Evolutionary conservation across 352 stramenopile species (phyloP).

Genomic region (Pythium coloratum): DNA sequence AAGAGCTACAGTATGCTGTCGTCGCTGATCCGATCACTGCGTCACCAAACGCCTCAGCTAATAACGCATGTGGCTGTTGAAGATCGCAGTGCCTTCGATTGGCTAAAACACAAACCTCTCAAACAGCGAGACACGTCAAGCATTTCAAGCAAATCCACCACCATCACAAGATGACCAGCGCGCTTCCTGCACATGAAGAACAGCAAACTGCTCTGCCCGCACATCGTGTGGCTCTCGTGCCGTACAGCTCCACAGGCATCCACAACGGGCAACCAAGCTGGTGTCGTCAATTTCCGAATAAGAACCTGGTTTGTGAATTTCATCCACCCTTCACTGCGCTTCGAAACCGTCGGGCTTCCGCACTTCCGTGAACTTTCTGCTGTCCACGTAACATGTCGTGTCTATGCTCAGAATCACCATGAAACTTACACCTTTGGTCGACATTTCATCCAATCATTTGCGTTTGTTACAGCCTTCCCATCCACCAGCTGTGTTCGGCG

Average conservation of each 20-base stretch:
- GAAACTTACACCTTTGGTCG: conserved; percentile 9
- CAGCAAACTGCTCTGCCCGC: background rate
- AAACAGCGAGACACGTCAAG: background rate
- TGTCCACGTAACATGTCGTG: background rate
- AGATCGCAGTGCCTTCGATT: background rate
- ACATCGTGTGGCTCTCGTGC: background rate
- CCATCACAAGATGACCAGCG: too few species aligned
- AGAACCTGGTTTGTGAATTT: background rate
- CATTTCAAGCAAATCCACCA: too few species aligned
- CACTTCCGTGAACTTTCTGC: conserved; percentile 3
- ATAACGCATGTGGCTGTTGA: background rate
- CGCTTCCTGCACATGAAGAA: background rate
- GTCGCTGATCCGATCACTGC: background rate
- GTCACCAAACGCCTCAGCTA: background rate
- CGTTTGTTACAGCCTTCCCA: conserved; percentile 8
- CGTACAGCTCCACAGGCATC: too few species aligned
- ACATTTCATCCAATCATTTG: conserved; percentile 11
- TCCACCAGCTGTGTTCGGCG: conserved; percentile 12
- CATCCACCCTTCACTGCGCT: background rate
- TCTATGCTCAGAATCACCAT: background rate
- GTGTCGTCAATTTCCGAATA: background rate
- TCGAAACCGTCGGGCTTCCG: background rate
- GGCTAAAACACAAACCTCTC: background rate
- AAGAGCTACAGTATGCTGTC: too few species aligned
- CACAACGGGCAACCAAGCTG: too few species aligned